Conservation (phyloP, 1,139 yeast species). For the Hansenula sp. region DNA sequence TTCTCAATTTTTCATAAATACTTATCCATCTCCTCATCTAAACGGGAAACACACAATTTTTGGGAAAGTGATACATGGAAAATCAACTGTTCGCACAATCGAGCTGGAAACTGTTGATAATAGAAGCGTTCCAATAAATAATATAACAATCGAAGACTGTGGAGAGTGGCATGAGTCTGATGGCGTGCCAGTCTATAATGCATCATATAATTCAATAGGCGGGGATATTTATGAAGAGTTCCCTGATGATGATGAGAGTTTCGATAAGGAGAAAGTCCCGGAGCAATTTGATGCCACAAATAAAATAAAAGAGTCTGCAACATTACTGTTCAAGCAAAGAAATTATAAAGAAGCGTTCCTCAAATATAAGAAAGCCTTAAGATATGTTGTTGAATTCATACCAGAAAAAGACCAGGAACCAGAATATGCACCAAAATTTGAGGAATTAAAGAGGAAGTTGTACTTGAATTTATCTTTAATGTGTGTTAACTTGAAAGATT, state of each 20-base stretch:
- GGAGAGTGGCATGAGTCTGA: slow-evolving; percentile 61
- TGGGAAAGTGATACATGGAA: slow-evolving; percentile 64
- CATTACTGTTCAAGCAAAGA: slow-evolving; percentile 51
- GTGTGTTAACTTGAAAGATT: slow-evolving; percentile 44
- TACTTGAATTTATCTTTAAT: slow-evolving; percentile 59
- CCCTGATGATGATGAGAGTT: slow-evolving; percentile 61
- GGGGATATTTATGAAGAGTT: slow-evolving; percentile 73
- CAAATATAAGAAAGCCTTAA: slow-evolving; percentile 59
- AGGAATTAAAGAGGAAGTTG: slow-evolving; percentile 53
- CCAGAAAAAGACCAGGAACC: slow-evolving; percentile 70
- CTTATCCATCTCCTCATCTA: slow-evolving; percentile 68
- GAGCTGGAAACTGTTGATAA: slow-evolving; percentile 47
- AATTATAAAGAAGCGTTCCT: slow-evolving; percentile 47
- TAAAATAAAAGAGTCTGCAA: slow-evolving; percentile 64
- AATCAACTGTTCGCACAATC: slow-evolving; percentile 63
- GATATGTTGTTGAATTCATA: slow-evolving; percentile 65
- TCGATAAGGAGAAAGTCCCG: slow-evolving; percentile 55
- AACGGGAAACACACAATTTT: slow-evolving; percentile 75
- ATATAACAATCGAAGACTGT: slow-evolving; percentile 52
- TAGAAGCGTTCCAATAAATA: slow-evolving; percentile 37
- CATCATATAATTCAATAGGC: slow-evolving; percentile 56
- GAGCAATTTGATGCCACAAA: slow-evolving; percentile 46
- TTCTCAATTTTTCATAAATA: slow-evolving; percentile 78
- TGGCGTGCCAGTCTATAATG: slow-evolving; percentile 55
- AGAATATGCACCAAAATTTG: slow-evolving; percentile 45